phyloP scores from a whole-genome alignment of 1,284 basidiomycete species.

The Anthracocystis setariae region DNA sequence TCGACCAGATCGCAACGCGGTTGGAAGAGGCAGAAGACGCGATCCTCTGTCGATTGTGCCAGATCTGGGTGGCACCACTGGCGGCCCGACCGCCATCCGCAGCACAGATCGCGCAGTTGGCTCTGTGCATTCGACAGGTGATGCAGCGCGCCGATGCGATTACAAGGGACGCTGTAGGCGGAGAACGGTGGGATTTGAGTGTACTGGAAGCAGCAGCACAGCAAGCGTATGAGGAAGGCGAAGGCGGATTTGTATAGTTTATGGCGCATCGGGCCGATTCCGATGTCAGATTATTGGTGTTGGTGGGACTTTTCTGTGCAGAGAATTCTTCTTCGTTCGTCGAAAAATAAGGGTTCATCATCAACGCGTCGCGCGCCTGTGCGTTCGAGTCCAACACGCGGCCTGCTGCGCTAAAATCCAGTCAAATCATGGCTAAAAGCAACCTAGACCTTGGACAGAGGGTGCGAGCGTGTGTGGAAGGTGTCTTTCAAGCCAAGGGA shows the following conservation, averaged over 20 bases:
- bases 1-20: constrained; percentile 10
- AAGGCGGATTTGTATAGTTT: constrained; percentile 49
- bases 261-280: no score
- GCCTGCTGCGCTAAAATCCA: not conserved
- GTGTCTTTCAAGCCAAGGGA: no score
- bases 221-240: constrained; percentile 33
- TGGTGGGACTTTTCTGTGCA: no score
- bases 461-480: no score
- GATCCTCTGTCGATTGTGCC: constrained; percentile 19
- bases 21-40: constrained; percentile 21
- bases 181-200: constrained; percentile 36
- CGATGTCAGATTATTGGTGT: no score
- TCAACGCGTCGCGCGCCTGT: constrained; percentile 9
- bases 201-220: constrained; percentile 33
- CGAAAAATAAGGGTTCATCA: no score
- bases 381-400: constrained; percentile 6
- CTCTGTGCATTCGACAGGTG: not conserved
- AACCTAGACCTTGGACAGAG: no score
- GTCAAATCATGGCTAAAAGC: not conserved
- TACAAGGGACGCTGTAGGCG: constrained; percentile 24
- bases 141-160: constrained; percentile 9
- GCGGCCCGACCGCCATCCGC: constrained; percentile 5
- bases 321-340: constrained; percentile 2
- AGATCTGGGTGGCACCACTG: constrained; percentile 20
- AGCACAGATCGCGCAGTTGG: constrained; percentile 9